Evolutionary conservation across 78 protist species (phyloP).

Genomic region (slime mould (Dictyostelium discoideum)): DNA sequence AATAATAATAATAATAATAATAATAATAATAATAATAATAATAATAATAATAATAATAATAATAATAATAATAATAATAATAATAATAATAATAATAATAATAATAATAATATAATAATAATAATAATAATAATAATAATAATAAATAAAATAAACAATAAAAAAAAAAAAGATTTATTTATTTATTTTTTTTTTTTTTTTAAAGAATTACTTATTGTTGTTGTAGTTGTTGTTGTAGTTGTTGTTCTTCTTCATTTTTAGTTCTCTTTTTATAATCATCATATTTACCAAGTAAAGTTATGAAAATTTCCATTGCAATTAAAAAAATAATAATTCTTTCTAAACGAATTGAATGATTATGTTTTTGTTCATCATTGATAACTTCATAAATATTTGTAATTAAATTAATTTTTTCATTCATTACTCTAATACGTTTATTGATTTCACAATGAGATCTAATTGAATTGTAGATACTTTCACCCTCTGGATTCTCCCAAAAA

Average conservation of each 20-base stretch:
- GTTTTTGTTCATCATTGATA: constrained; percentile 45
- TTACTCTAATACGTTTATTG: constrained; percentile 42
- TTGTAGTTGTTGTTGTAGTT: not conserved
- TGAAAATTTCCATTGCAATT: constrained; percentile 47
- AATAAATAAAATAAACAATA: not conserved
- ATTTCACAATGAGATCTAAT: constrained; percentile 64
- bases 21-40: not conserved
- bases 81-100: not conserved
- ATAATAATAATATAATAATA: too few species aligned
- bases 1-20: too few species aligned
- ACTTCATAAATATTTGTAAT: constrained; percentile 20
- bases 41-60: not conserved
- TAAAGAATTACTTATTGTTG: not conserved
- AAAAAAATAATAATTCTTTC: constrained; percentile 64
- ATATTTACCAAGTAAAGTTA: not conserved
- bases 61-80: not conserved
- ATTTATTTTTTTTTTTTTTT: not conserved
- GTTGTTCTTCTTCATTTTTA: not conserved
- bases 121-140: not conserved
- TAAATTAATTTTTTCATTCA: constrained; percentile 50
- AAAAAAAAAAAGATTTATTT: too few species aligned
- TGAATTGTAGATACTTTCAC: constrained; percentile 44
- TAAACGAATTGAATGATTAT: constrained; percentile 46
- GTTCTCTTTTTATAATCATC: not conserved
- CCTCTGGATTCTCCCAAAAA: constrained; percentile 68